A percentile compares a stretch with the other conserved stretches of the same genome.
Conservation (phyloP, 2,329 filamentous ascomycete species). For the Neoarthrinium moseri region DNA sequence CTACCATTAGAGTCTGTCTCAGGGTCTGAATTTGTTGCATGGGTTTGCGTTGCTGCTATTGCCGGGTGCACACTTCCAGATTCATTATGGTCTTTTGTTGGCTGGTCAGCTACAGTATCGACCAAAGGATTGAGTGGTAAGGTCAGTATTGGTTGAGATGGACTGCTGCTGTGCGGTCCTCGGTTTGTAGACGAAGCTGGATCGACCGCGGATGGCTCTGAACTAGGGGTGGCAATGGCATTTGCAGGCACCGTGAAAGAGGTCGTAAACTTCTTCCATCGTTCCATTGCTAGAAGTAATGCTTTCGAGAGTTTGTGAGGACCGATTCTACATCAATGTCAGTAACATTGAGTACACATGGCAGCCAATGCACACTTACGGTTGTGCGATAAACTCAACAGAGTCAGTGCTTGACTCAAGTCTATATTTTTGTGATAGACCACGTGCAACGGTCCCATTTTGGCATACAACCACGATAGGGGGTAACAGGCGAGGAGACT, state of each 20-base stretch:
- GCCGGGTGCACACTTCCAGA: no score
- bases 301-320: slow-evolving; percentile 35
- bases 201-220: background rate
- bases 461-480: slow-evolving; percentile 31
- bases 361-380: slow-evolving; percentile 23
- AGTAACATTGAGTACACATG: background rate
- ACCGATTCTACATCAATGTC: slow-evolving; percentile 24
- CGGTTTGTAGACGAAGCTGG: background rate
- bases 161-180: background rate
- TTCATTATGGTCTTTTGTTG: no score
- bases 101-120: background rate
- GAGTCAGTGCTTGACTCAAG: slow-evolving; percentile 11
- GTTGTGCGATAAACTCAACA: slow-evolving; percentile 37
- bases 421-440: slow-evolving; percentile 7
- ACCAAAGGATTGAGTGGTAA: background rate
- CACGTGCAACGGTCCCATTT: slow-evolving; percentile 28
- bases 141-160: background rate
- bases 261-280: background rate
- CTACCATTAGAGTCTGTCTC: background rate
- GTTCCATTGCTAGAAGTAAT: slow-evolving; percentile 13
- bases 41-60: background rate
- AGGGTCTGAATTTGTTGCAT: background rate
- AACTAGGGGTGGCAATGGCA: slow-evolving; percentile 10
- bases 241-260: background rate
- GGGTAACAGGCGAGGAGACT: slow-evolving; percentile 13